phyloP scores from a whole-genome alignment of 805 yeast species.

The Yarrowia alimentaria region DNA sequence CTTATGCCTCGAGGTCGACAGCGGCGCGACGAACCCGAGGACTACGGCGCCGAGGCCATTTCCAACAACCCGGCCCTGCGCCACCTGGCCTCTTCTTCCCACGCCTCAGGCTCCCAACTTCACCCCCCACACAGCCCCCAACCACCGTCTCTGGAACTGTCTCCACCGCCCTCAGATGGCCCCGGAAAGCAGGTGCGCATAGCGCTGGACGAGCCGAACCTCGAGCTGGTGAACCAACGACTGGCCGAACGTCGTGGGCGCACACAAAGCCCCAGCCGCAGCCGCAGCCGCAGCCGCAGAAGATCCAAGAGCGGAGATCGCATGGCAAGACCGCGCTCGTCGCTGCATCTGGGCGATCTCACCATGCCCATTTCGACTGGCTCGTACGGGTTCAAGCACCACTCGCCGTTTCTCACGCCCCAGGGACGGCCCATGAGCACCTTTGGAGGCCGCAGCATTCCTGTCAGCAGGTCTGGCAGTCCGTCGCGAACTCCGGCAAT shows the following conservation, averaged over 20 bases:
- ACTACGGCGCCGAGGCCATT: constrained; percentile 21
- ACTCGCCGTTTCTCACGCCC: constrained; percentile 5
- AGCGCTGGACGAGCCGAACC: constrained; percentile 21
- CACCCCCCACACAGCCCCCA: not conserved
- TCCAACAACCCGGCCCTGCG: constrained; percentile 21
- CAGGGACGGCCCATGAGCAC: too few relatives aligned
- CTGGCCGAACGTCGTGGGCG: constrained; percentile 12
- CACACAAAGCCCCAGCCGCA: constrained; percentile 16
- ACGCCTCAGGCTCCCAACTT: not conserved
- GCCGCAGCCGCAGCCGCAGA: constrained; percentile 26
- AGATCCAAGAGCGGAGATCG: constrained; percentile 30
- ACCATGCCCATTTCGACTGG: constrained; percentile 21
- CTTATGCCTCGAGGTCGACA: constrained; percentile 20
- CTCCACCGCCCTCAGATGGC: constrained; percentile 11
- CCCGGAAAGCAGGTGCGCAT: constrained; percentile 9
- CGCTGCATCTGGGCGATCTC: constrained; percentile 21
- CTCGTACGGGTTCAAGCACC: constrained; percentile 10
- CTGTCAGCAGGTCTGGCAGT: constrained; percentile 11
- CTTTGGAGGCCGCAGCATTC: constrained; percentile 3
- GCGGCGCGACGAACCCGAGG: constrained; percentile 9
- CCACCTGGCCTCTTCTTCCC: constrained; percentile 3
- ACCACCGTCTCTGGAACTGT: constrained; percentile 14
- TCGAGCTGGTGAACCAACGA: constrained; percentile 14
- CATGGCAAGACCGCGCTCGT: not conserved
- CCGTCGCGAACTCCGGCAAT: constrained; percentile 7